Conservation (phyloP, 108 stramenopile genomes). For the Tribonema minus region DNA sequence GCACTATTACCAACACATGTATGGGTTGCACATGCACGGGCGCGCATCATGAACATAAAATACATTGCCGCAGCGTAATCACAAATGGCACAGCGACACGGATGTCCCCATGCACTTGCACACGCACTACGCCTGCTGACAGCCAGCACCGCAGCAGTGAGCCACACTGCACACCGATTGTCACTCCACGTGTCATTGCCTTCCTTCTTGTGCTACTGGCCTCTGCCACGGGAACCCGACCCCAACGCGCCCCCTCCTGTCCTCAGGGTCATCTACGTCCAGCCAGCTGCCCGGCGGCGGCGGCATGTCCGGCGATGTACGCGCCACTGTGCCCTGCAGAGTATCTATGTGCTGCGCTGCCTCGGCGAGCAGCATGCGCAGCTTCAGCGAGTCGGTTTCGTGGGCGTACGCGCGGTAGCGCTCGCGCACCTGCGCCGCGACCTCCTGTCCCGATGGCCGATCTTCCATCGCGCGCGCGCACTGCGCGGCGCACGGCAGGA, state of each 20-base stretch:
- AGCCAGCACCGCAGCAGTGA: no score
- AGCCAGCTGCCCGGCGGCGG: neutral
- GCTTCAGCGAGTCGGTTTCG: neutral
- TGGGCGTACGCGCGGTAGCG: neutral
- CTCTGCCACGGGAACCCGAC: slow-evolving; percentile 32
- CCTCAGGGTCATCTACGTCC: slow-evolving; percentile 33
- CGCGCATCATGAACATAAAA: no score
- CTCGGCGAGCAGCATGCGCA: neutral
- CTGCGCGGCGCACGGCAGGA: neutral
- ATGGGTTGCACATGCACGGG: no score
- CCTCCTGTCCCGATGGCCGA: neutral
- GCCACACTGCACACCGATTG: no score
- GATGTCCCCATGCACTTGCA: no score
- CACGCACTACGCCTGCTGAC: no score
- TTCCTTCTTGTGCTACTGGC: no score
- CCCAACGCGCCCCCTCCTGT: slow-evolving; percentile 28
- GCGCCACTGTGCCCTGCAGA: neutral
- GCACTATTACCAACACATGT: no score
- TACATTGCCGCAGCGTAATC: no score
- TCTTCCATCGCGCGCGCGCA: neutral
- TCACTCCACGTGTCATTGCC: no score
- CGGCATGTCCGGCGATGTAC: neutral
- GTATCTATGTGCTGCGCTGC: neutral
- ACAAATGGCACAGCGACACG: no score
- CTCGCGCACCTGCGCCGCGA: neutral